A percentile compares a stretch with the other conserved stretches of the same genome.
Evolutionary conservation across 768 basidiomycete species (phyloP).

Genomic region (Candolleomyces efflorescens): DNA sequence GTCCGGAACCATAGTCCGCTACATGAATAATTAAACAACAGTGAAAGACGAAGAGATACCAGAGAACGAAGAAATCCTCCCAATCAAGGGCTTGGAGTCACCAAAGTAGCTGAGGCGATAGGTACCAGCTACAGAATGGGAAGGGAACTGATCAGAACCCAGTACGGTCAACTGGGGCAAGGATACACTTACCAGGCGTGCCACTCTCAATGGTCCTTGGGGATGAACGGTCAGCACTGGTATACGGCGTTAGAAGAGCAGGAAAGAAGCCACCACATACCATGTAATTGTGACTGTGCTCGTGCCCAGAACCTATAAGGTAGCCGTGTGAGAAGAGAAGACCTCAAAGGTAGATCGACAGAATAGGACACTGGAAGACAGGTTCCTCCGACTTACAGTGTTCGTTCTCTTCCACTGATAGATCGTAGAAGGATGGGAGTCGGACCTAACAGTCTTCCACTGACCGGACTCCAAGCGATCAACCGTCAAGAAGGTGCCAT

Average conservation of each 20-base stretch:
- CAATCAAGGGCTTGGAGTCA: constrained; percentile 68
- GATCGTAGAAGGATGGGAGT: constrained; percentile 75
- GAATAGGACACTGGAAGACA: too few relatives aligned
- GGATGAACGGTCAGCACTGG: constrained; percentile 5
- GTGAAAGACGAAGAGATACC: constrained; percentile 62
- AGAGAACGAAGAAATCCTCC: constrained; percentile 58
- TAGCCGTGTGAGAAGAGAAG: not conserved
- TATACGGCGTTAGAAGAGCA: constrained; percentile 2
- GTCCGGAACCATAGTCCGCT: not conserved
- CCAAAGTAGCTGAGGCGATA: constrained; percentile 73
- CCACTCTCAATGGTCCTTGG: constrained; percentile 59
- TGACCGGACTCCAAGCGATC: constrained; percentile 44
- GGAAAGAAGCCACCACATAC: constrained; percentile 30
- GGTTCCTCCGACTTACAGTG: constrained; percentile 31
- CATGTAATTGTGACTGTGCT: constrained; percentile 67
- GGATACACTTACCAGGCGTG: constrained; percentile 42
- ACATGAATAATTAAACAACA: constrained; percentile 31
- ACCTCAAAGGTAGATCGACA: too few relatives aligned
- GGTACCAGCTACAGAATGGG: constrained; percentile 47
- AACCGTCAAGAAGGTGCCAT: constrained; percentile 67
- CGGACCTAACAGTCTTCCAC: constrained; percentile 61
- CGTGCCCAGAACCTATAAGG: constrained; percentile 45
- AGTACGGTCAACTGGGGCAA: constrained; percentile 9
- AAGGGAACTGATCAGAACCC: constrained; percentile 6
- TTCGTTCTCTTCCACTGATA: constrained; percentile 62